phyloP scores from a whole-genome alignment of 805 yeast species.

The Myxozyma geophila region DNA sequence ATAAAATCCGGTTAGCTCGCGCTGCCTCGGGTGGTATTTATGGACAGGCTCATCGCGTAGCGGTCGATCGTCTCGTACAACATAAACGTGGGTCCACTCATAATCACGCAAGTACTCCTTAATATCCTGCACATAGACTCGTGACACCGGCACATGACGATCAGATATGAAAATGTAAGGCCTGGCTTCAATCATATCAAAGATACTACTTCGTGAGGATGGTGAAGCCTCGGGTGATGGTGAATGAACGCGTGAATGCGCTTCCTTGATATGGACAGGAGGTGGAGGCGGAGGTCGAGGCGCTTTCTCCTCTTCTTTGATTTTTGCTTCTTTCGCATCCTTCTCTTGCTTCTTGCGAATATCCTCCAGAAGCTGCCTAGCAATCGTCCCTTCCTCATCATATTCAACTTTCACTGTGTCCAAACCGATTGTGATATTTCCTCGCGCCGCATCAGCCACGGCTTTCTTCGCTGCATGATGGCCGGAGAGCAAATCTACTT shows the following conservation, averaged over 20 bases:
- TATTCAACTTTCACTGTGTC: conserved; percentile 49
- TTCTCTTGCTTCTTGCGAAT: conserved; percentile 8
- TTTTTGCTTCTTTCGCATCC: background rate
- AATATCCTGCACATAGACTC: conserved; percentile 60
- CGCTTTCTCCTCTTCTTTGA: conserved; percentile 5
- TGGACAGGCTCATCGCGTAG: conserved; percentile 6
- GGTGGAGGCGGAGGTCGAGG: conserved; percentile 26
- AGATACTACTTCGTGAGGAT: conserved; percentile 6
- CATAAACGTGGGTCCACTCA: conserved; percentile 66
- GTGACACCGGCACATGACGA: conserved; percentile 41
- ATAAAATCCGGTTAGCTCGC: conserved; percentile 69
- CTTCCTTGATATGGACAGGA: background rate
- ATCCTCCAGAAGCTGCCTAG: conserved; percentile 26
- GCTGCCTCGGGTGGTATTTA: conserved; percentile 32
- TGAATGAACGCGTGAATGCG: background rate
- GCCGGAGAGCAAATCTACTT: conserved; percentile 42
- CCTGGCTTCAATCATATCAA: conserved; percentile 28
- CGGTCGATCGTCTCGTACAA: conserved; percentile 15
- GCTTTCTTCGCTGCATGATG: conserved; percentile 55
- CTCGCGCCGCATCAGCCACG: conserved; percentile 46
- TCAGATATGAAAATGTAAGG: conserved; percentile 41
- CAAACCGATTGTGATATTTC: conserved; percentile 55
- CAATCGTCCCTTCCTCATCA: conserved; percentile 45
- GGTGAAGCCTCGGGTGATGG: background rate
- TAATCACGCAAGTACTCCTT: conserved; percentile 62